Base-by-base conservation (phyloP, 345 rosid genomes). In the Mangifera indica region DNA sequence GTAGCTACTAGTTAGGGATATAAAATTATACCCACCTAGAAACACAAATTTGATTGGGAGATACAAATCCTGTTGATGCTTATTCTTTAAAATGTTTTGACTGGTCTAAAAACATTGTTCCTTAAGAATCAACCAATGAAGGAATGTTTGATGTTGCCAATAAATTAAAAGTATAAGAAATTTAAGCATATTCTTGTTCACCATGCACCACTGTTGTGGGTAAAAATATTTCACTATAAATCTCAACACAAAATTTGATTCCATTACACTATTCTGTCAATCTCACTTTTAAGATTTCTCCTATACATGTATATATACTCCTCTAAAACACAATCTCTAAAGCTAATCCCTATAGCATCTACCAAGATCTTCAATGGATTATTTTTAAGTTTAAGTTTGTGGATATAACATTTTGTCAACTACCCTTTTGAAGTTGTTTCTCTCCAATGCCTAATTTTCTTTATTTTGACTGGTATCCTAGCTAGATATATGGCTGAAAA, bases 101-200 rank as follows among this genome's bases (percentile, higher is more conserved):
- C 53, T 42, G 37, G 14, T 75, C 56, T 26, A 61, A 37, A 29
- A 52, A 54, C 45, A 18, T 49, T 17, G 18, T 49, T 49, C 53
- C 18, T 49, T 13, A 46, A 49, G 53, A 49, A 49, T 49, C 51
- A 49, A 49, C 18, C 53, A 49, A 37, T 37, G 42, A 37, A 37
- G 7, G 42, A 6, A 37, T 37, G 42, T 37, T 37, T 37, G 42
- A 37, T 37, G 42, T 5, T 37, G 42, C 6, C 42, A 37, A 6
- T 37, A 37, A 5, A 5, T 37, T 37, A 37, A 37, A 37, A 5
- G 8, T 37, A 37, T 37, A 14, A 48, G n/a, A 48, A 48, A 48
- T 13, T 14, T 32, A 34, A 64, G 77, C 67, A 80, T 76, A 64
- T 72, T 76, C 77, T 20, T 32, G 44, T 71, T 71, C 65, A 58